Evolutionary conservation across 345 rosid genomes (phyloP), one percentile per base, ranked within the genome.

Genomic region (Citrus hindsii): DNA sequence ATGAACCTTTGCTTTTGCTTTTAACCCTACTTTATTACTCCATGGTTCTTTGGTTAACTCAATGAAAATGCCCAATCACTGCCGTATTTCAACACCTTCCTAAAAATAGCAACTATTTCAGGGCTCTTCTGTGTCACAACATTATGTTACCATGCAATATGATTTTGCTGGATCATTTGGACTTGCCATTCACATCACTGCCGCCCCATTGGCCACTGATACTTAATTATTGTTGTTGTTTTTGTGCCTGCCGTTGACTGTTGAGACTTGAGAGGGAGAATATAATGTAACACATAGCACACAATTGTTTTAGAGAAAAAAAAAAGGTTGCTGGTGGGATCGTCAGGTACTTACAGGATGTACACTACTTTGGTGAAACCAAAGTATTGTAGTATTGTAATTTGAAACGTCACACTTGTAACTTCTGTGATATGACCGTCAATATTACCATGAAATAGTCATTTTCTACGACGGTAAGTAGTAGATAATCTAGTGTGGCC

Each of bases 11-110:
- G 28, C 71, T 48, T 42, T 48, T 60, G 12, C 7, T 5, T 46
- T 46, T 46, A 46, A 46, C 51, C 51, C 51, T 53, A 2, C 2
- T 53, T 53, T 53, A 53, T 63, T 68, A 73, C 69, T 14, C 2
- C 70, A 9, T 25, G 0, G 14, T 27, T 42, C 63, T 51, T 69
- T 48, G 56, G 77, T 67, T 28, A 27, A 71, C 25, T 64, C 46
- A 61, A 69, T 67, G 83, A 77, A 72, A 82, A 72, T 61, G 78
- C 72, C 85, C 16, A 10, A 38, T 77, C 87, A 42, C 58, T 73
- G 22, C 58, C 38, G 32, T 64, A 16, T 21, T 16, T 13, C n/a
- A 48, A 16, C 27, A 16, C 30, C 28, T 70, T 27, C 24, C 74
- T 30, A 19, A 76, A 77, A 69, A 38, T 38, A 48, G 61, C 79